Evolutionary conservation across 192 early-diverging fungal species (phyloP), one percentile per base, ranked within the genome.

Genomic region (Gigaspora rosea): DNA sequence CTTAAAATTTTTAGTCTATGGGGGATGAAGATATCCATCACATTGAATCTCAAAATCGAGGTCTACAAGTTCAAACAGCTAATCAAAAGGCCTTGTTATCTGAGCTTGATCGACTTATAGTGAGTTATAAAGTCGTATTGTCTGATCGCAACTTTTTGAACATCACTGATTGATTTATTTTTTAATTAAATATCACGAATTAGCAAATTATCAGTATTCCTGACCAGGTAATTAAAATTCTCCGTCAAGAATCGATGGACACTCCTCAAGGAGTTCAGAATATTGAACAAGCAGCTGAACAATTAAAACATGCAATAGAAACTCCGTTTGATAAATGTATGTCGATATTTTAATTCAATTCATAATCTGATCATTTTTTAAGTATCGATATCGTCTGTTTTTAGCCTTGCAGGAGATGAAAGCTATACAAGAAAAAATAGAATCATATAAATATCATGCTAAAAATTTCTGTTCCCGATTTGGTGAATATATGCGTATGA

Each of bases 11-110:
- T n/a, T 79, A 94, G 92, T 88, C 88, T 71, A 96, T 97, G 93
- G 96, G 94, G 46, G 90, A 93, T 81, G 95, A 93, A 80, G 94
- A 98, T 81, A 96, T 98, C 68, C 93, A 95, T 84, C 93, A 96
- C 73, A 97, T 99, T 72, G 95, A 98, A 84, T 84, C 90, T 18
- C 90, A 94, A 78, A 98, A 98, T 82, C 92, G 97, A 56, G 92
- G 88, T 68, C 86, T 99, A 69, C 96, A 98, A 80, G 87, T 95
- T 33, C 90, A 94, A 56, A 94, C 95, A 12, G 85, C 85, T 15
- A 99, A 98, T 80, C 97, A 99, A 77, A 91, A 94, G 47, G 86
- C 86, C 33, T 82, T 99, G 47, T 83, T 97, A 12, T 82, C 80
- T n/a, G 96, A 98, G 80, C 85, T 99, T 13, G 95, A 97, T 67